Evolutionary conservation across 192 early-diverging fungal genomes (phyloP).

Genomic region (Coemansia sp.): DNA sequence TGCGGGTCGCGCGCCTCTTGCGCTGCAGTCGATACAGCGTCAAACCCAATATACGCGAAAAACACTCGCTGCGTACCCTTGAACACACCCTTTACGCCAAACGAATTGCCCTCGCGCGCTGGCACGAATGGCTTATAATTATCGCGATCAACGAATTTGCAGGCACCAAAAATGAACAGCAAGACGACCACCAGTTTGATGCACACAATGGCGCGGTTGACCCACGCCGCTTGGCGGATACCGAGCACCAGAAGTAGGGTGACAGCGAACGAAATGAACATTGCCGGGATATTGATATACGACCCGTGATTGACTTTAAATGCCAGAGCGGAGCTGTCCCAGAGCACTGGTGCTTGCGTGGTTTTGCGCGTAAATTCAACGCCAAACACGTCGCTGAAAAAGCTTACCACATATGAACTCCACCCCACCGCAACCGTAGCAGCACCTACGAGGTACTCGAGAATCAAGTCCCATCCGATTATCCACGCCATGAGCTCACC

Average conservation of each 20-base stretch:
- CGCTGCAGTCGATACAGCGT: slow-evolving; percentile 84
- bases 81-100: slow-evolving; percentile 72
- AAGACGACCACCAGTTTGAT: slow-evolving; percentile 76
- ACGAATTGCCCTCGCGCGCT: slow-evolving; percentile 60
- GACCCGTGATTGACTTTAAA: slow-evolving; percentile 50
- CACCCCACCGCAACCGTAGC: slow-evolving; percentile 84
- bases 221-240: slow-evolving; percentile 70
- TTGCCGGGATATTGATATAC: slow-evolving; percentile 78
- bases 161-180: slow-evolving; percentile 80
- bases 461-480: slow-evolving; percentile 88
- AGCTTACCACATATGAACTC: slow-evolving; percentile 78
- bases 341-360: slow-evolving; percentile 73
- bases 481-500: slow-evolving; percentile 91
- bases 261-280: slow-evolving; percentile 65
- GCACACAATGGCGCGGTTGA: slow-evolving; percentile 73
- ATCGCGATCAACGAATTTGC: slow-evolving; percentile 65
- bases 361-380: slow-evolving; percentile 58
- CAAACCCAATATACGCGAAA: slow-evolving; percentile 86
- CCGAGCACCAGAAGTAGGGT: slow-evolving; percentile 72
- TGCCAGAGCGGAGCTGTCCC: slow-evolving; percentile 55
- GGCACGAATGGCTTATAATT: slow-evolving; percentile 87
- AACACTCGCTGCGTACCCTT: slow-evolving; percentile 78
- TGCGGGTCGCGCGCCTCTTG: slow-evolving; percentile 83
- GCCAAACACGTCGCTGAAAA: slow-evolving; percentile 67
- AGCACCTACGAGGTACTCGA: slow-evolving; percentile 87